These are phyloP conservation scores for Biscogniauxia mediterranea DNA, from an alignment of 2,329 filamentous ascomycete species.

Conservation along the genomic window DNA sequence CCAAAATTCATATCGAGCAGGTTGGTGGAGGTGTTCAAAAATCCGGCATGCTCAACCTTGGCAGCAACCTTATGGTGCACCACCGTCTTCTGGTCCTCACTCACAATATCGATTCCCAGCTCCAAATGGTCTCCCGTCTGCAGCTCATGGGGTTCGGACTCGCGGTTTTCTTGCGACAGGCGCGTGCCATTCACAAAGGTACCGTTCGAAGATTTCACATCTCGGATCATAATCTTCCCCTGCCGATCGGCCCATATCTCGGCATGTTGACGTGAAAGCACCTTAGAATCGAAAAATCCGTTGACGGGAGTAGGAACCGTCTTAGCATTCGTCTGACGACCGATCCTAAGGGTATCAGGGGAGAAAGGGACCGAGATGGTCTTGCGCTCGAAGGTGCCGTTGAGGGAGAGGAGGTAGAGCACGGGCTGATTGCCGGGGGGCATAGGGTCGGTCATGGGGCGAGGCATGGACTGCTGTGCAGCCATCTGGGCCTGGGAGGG, in stretches of 20 bases:
- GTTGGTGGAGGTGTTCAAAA: conserved; percentile 71
- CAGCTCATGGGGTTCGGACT: conserved; percentile 93
- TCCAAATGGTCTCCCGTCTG: conserved; percentile 90
- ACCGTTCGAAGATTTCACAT: conserved; percentile 97
- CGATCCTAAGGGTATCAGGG: conserved; percentile 92
- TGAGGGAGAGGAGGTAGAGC: conserved; percentile 83
- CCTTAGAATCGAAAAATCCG: conserved; percentile 97
- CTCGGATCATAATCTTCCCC: conserved; percentile 92
- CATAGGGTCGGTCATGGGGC: conserved; percentile 64
- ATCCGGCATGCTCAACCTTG: conserved; percentile 92
- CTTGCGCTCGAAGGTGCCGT: conserved; percentile 95
- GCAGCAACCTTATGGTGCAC: conserved; percentile 98
- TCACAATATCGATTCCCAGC: conserved; percentile 96
- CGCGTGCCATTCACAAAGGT: conserved; percentile 95
- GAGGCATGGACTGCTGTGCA: conserved; percentile 50
- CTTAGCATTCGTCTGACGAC: conserved; percentile 95
- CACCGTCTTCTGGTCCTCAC: conserved; percentile 96
- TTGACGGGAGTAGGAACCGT: conserved; percentile 88
- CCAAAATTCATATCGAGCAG: conserved; percentile 88
- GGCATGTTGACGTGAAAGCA: conserved; percentile 91
- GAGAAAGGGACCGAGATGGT: conserved; percentile 90
- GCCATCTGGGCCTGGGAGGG: conserved; percentile 39
- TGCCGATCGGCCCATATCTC: conserved; percentile 84
- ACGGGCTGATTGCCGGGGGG: conserved; percentile 70
- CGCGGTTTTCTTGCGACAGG: conserved; percentile 88